Evolutionary conservation across 176 grass and related monocot species (phyloP).

Genomic region (Juncus inflexus): DNA sequence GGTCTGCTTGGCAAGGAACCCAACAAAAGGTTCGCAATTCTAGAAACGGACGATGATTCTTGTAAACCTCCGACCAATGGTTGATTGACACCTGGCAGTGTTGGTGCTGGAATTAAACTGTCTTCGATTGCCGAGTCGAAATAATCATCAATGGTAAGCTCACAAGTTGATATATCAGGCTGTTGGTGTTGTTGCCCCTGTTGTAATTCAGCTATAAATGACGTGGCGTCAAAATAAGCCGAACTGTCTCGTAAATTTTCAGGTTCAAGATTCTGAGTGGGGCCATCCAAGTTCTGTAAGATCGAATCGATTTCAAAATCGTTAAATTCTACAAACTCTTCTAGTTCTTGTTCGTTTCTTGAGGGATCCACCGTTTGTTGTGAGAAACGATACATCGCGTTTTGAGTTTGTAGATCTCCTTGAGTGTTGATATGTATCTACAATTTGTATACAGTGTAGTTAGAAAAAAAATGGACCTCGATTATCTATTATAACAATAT

Average conservation of each 20-base stretch:
- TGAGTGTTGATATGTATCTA: slow-evolving; percentile 5
- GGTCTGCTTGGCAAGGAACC: slow-evolving; percentile 70
- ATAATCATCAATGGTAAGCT: slow-evolving; percentile 42
- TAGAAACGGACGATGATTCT: slow-evolving; percentile 54
- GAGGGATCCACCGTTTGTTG: background rate
- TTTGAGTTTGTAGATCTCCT: slow-evolving; percentile 18
- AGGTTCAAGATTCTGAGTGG: background rate
- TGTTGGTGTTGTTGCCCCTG: slow-evolving; percentile 12
- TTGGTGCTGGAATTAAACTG: slow-evolving; percentile 38
- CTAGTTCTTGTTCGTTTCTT: slow-evolving; percentile 32
- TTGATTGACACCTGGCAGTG: slow-evolving; percentile 28
- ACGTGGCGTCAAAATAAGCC: slow-evolving; percentile 51
- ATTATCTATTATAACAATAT: background rate
- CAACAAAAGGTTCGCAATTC: slow-evolving; percentile 47
- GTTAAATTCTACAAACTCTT: slow-evolving; percentile 85
- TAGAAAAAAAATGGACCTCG: background rate
- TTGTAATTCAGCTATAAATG: slow-evolving; percentile 44
- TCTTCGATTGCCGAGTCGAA: slow-evolving; percentile 27
- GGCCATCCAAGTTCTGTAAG: slow-evolving; percentile 24
- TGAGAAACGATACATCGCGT: slow-evolving; percentile 18
- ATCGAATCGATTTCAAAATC: slow-evolving; percentile 55
- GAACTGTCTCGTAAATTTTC: slow-evolving; percentile 33
- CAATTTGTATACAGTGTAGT: slow-evolving; percentile 3
- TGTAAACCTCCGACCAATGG: slow-evolving; percentile 11
- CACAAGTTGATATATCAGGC: slow-evolving; percentile 22